Conservation (phyloP, 768 basidiomycete genomes). For the Kwoniella sp. region DNA sequence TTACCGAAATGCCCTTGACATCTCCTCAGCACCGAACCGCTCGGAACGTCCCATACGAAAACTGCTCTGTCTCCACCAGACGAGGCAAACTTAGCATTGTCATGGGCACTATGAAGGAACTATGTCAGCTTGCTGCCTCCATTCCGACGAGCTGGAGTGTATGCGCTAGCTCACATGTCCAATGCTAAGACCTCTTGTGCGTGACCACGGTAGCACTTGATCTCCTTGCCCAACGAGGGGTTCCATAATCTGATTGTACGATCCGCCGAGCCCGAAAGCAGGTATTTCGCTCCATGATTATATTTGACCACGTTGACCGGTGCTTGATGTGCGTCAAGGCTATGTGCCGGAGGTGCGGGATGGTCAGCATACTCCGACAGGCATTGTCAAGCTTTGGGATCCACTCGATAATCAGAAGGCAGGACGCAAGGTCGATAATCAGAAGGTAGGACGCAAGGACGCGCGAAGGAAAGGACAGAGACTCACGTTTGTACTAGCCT, state of each 20-base stretch:
- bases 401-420: no score
- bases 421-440: no score
- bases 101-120: constrained; percentile 67
- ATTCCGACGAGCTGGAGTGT: background rate
- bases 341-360: constrained; percentile 33
- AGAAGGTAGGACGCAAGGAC: no score
- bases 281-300: constrained; percentile 83
- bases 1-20: constrained; percentile 88
- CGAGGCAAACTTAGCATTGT: constrained; percentile 91
- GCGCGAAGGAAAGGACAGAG: background rate
- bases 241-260: constrained; percentile 90
- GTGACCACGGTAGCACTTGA: constrained; percentile 87
- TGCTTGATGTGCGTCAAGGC: constrained; percentile 60
- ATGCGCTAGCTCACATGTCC: constrained; percentile 67
- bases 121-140: background rate
- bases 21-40: constrained; percentile 78
- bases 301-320: constrained; percentile 89
- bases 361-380: background rate
- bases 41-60: constrained; percentile 93
- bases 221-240: constrained; percentile 77
- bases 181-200: constrained; percentile 94
- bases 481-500: constrained; percentile 38
- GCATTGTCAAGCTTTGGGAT: no score
- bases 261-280: constrained; percentile 92
- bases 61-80: constrained; percentile 91